phyloP scores from a whole-genome alignment of 164 flowering plant genomes.

The Magnolia kwangsiensis region DNA sequence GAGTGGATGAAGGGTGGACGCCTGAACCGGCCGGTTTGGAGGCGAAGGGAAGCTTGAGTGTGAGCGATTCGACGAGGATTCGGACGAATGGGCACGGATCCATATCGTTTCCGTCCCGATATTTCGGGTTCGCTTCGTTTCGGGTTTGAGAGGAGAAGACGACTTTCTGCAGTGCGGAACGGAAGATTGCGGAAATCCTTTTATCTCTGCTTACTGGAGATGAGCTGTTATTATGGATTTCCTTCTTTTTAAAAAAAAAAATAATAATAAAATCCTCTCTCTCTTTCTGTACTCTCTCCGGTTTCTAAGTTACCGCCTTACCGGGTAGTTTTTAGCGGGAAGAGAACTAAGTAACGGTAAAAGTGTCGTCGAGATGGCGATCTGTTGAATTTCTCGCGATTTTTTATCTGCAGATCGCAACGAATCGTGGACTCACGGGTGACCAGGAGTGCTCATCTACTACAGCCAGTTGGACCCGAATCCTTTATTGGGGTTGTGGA shows the following conservation, averaged over 20 bases:
- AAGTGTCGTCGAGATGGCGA: background rate
- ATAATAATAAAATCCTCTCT: background rate
- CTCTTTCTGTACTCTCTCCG: background rate
- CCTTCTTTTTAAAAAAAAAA: background rate
- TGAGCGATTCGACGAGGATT: slow-evolving; percentile 62
- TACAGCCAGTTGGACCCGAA: no score
- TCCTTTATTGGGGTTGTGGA: no score
- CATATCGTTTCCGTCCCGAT: slow-evolving; percentile 31
- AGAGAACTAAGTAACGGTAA: background rate
- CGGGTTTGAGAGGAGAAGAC: background rate
- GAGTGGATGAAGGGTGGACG: slow-evolving; percentile 60
- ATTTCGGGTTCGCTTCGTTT: background rate
- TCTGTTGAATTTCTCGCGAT: background rate
- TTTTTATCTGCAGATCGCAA: no score
- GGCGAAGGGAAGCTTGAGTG: slow-evolving; percentile 65
- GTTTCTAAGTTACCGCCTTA: background rate
- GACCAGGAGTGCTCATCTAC: no score
- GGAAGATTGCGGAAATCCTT: background rate
- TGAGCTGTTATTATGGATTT: background rate
- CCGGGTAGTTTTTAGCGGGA: background rate
- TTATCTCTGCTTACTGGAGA: background rate
- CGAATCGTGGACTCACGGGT: no score
- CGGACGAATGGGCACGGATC: slow-evolving; percentile 93
- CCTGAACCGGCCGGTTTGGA: slow-evolving; percentile 43
- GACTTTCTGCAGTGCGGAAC: background rate